Base-by-base conservation (phyloP, 1,284 basidiomycete species). In the Microbotryum saponariae region DNA sequence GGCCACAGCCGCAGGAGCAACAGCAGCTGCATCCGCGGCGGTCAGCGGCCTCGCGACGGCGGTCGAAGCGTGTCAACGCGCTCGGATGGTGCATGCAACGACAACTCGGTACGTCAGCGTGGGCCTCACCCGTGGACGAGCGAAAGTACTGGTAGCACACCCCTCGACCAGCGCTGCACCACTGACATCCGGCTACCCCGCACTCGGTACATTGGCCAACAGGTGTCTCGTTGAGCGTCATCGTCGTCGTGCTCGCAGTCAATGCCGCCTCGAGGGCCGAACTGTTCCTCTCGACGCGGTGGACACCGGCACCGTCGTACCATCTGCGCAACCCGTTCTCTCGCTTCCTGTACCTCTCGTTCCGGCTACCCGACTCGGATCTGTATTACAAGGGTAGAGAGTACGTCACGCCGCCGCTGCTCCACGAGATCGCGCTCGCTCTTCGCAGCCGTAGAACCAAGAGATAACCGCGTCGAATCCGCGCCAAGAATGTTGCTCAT, bases 351-450 rank as follows among this genome's bases (percentile, higher is more conserved):
- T 51, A 42, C 60, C 59, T 68, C 21, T 68, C 67, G 5, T 68
- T 66, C 62, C 55, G 58, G 20, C 45, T 64, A 6, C 64, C 62
- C 2, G 64, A 53, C 2, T 58, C 62, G 1, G 50, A 54, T 1
- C 45, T 64, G 47, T 68, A 68, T 54, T 66, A 53, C 62, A 68
- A 68, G 47, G 67, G 67, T 2, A 31, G 64, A 51, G 67, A 68
- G 64, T 68, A 50, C 46, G 63, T 58, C 18, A 27, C 1, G 14
- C 48, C 12, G 7, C 6, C 20, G 25, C 47, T 3, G 44, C 29
- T 21, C 9, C 31, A n/a, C 27, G 47, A 25, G 9, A 10, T 42
- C 33, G 16, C 31, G 37, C 51, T 31, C 16, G 29, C 21, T 16
- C 12, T 21, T 21, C 33, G 51, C 51, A 53, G 29, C 21, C 25